Evolutionary conservation across 2,329 filamentous ascomycete genomes (phyloP).

Genomic region (Lachnellula cervina): DNA sequence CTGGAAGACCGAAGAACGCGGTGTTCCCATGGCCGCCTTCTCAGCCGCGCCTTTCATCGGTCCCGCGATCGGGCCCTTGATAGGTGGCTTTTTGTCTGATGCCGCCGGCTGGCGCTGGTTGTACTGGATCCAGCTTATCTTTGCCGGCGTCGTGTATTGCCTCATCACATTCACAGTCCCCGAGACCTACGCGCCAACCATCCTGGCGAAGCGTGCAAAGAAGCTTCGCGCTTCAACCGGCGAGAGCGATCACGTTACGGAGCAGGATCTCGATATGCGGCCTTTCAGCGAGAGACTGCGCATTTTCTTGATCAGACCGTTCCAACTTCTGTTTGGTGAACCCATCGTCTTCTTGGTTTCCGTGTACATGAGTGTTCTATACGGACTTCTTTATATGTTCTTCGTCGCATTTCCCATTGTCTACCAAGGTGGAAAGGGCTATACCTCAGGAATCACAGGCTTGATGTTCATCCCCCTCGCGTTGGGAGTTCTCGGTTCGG

Average conservation of each 20-base stretch:
- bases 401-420: conserved; percentile 84
- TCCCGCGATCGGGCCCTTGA: conserved; percentile 70
- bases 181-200: conserved; percentile 79
- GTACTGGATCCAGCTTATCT: conserved; percentile 81
- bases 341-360: conserved; percentile 81
- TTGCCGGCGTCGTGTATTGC: conserved; percentile 65
- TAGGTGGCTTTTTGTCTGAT: conserved; percentile 71
- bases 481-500: conserved; percentile 56
- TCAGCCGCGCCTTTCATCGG: conserved; percentile 78
- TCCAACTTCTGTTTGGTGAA: conserved; percentile 79
- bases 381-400: conserved; percentile 62
- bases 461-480: conserved; percentile 68
- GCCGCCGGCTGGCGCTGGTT: conserved; percentile 74
- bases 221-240: conserved; percentile 67
- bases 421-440: conserved; percentile 66
- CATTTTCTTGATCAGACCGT: conserved; percentile 74
- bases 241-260: conserved; percentile 65
- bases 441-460: conserved; percentile 72
- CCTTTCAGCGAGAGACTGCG: conserved; percentile 63
- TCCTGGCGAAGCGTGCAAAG: conserved; percentile 66
- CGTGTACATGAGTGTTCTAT: conserved; percentile 80
- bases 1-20: conserved; percentile 79
- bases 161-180: conserved; percentile 84
- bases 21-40: conserved; percentile 83
- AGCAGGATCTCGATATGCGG: conserved; percentile 71